Evolutionary conservation across 495 filamentous ascomycete genomes (phyloP).

Genomic region (Xylaria bambusicola): DNA sequence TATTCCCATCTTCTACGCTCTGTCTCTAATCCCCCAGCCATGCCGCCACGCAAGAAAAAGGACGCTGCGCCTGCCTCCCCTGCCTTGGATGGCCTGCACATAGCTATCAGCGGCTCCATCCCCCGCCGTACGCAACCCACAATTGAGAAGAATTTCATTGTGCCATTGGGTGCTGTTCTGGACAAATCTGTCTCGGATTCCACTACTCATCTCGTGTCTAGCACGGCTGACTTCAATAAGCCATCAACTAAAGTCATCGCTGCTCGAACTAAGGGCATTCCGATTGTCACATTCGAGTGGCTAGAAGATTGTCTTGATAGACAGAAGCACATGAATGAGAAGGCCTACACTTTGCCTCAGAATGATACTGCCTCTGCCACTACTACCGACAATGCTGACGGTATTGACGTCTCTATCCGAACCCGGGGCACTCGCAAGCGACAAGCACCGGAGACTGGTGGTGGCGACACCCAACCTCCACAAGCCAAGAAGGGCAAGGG

Average conservation of each 20-base stretch:
- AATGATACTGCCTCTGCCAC: no score
- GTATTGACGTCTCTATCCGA: slow-evolving; percentile 20
- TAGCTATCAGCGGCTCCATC: slow-evolving; percentile 66
- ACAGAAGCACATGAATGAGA: slow-evolving; percentile 46
- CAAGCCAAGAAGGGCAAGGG: slow-evolving; percentile 29
- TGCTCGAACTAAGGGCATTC: slow-evolving; percentile 49
- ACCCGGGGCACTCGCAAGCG: slow-evolving; percentile 29
- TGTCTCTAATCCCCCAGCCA: neutral
- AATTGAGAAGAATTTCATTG: slow-evolving; percentile 45
- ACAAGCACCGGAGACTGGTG: slow-evolving; percentile 22
- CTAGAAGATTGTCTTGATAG: slow-evolving; percentile 53
- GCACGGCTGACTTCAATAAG: slow-evolving; percentile 54
- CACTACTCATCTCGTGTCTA: slow-evolving; percentile 64
- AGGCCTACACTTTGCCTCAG: slow-evolving; percentile 34
- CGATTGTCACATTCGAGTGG: slow-evolving; percentile 65
- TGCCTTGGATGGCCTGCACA: slow-evolving; percentile 45
- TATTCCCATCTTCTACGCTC: neutral
- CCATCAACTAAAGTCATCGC: slow-evolving; percentile 49
- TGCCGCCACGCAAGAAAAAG: slow-evolving; percentile 21
- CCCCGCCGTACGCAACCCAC: slow-evolving; percentile 52
- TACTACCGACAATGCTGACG: slow-evolving; percentile 26
- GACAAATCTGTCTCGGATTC: slow-evolving; percentile 45
- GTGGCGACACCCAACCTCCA: slow-evolving; percentile 29
- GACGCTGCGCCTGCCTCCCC: slow-evolving; percentile 27
- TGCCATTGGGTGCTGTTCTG: slow-evolving; percentile 52